phyloP scores from a whole-genome alignment of 1,139 yeast genomes.

The Schizosaccharomyces versatilis region DNA sequence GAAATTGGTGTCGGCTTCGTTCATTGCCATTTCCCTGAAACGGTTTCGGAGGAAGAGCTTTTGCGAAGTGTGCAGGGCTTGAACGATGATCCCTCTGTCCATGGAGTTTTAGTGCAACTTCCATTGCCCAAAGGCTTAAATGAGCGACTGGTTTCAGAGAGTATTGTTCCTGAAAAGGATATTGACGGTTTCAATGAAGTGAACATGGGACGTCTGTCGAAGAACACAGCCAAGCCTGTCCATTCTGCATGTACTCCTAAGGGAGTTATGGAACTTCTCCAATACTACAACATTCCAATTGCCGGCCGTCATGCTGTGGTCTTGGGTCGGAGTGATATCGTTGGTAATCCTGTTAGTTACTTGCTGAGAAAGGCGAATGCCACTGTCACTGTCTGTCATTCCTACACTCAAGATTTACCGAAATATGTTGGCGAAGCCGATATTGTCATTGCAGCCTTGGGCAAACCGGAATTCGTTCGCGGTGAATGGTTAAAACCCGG shows the following conservation, averaged over 20 bases:
- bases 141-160: slow-evolving; percentile 55
- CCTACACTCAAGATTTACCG: slow-evolving; percentile 44
- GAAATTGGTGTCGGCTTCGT: slow-evolving; percentile 38
- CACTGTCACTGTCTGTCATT: slow-evolving; percentile 71
- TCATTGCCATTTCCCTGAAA: slow-evolving; percentile 44
- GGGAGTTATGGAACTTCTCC: slow-evolving; percentile 65
- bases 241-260: slow-evolving; percentile 93
- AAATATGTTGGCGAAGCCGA: slow-evolving; percentile 52
- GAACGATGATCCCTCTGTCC: slow-evolving; percentile 48
- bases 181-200: slow-evolving; percentile 88
- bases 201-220: slow-evolving; percentile 80
- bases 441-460: slow-evolving; percentile 80
- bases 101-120: slow-evolving; percentile 77
- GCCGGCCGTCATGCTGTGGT: slow-evolving; percentile 76
- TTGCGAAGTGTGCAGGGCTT: slow-evolving; percentile 29
- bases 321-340: slow-evolving; percentile 87
- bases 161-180: slow-evolving; percentile 61
- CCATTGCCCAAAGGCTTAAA: slow-evolving; percentile 71
- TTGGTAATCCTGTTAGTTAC: slow-evolving; percentile 79
- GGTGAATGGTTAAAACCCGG: slow-evolving; percentile 78
- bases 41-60: slow-evolving; percentile 20
- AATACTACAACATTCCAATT: slow-evolving; percentile 37
- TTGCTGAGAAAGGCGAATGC: slow-evolving; percentile 60
- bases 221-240: slow-evolving; percentile 64
- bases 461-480: slow-evolving; percentile 58